These are phyloP conservation scores for Colletotrichum sp. DNA, from an alignment of 2,329 filamentous ascomycete species.

Conservation along the genomic window DNA sequence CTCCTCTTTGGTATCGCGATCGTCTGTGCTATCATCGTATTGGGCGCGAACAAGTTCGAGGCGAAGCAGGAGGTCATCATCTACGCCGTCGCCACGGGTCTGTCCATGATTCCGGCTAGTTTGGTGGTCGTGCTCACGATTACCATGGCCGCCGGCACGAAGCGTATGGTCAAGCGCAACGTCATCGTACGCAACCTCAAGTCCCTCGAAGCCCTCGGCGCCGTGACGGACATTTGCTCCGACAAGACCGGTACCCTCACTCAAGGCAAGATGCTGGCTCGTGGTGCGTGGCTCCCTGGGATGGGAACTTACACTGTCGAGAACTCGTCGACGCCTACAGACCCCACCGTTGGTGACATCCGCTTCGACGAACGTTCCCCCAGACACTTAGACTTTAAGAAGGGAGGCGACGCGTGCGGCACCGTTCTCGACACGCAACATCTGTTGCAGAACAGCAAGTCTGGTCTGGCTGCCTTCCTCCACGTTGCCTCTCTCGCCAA, in stretches of 20 bases:
- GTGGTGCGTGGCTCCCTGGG: constrained; percentile 9
- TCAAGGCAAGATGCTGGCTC: constrained; percentile 20
- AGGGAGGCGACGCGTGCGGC: constrained; percentile 15
- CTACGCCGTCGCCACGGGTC: constrained; percentile 63
- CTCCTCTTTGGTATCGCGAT: constrained; percentile 68
- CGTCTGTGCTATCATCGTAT: constrained; percentile 68
- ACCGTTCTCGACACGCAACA: constrained; percentile 22
- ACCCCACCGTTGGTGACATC: constrained; percentile 50
- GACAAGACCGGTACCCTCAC: constrained; percentile 27
- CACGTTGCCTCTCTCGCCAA: constrained; percentile 64
- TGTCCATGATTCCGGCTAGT: constrained; percentile 67
- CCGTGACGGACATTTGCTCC: constrained; percentile 47
- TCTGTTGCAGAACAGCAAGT: constrained; percentile 28
- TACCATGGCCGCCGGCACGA: constrained; percentile 68
- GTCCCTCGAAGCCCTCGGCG: constrained; percentile 46
- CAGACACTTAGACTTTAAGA: background rate
- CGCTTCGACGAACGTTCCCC: constrained; percentile 31
- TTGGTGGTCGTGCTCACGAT: constrained; percentile 71
- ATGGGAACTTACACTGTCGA: constrained; percentile 24
- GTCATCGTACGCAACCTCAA: constrained; percentile 62
- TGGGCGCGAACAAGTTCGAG: constrained; percentile 62
- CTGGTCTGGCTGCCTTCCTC: constrained; percentile 51
- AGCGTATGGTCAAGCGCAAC: constrained; percentile 45
- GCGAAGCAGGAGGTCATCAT: constrained; percentile 62
- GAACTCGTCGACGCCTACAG: constrained; percentile 49